phyloP scores from a whole-genome alignment of 139 green algal genomes.

The Edaphochlamys debaryana region DNA sequence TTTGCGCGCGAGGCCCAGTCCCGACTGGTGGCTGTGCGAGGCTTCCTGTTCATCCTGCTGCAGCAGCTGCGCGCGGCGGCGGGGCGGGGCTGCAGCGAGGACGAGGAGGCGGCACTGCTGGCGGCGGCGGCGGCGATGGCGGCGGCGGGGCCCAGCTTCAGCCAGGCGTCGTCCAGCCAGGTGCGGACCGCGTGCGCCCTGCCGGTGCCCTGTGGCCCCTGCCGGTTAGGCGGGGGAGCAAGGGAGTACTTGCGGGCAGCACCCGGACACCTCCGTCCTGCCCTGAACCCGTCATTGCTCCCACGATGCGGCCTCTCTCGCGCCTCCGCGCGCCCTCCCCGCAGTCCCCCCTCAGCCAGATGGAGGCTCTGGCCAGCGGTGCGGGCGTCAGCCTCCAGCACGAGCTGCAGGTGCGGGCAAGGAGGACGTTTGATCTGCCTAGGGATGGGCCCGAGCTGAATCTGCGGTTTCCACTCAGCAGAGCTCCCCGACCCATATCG shows the following conservation, averaged over 20 bases:
- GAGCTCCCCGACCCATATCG: too few species aligned
- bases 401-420: too few species aligned
- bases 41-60: conserved; percentile 58
- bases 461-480: too few species aligned
- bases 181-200: conserved; percentile 5
- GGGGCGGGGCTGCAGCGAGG: too few species aligned
- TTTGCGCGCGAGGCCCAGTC: too few species aligned
- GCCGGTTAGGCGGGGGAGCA: too few species aligned
- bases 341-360: conserved; percentile 58
- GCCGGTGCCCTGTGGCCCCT: too few species aligned
- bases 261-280: background rate
- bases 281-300: background rate
- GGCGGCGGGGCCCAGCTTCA: conserved; percentile 39
- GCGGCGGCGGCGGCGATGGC: conserved; percentile 8
- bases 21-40: conserved; percentile 56
- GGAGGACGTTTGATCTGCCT: too few species aligned
- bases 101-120: conserved; percentile 2
- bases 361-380: conserved; percentile 48
- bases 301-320: background rate
- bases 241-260: too few species aligned
- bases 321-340: background rate
- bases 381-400: conserved; percentile 47
- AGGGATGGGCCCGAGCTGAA: too few species aligned
- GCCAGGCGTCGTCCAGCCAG: conserved; percentile 40
- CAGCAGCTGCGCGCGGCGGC: conserved; percentile 47